These are phyloP conservation scores for Polytrichum commune DNA, from an alignment of 225 moss, liverwort and hornwort species.

Conservation along the genomic window DNA sequence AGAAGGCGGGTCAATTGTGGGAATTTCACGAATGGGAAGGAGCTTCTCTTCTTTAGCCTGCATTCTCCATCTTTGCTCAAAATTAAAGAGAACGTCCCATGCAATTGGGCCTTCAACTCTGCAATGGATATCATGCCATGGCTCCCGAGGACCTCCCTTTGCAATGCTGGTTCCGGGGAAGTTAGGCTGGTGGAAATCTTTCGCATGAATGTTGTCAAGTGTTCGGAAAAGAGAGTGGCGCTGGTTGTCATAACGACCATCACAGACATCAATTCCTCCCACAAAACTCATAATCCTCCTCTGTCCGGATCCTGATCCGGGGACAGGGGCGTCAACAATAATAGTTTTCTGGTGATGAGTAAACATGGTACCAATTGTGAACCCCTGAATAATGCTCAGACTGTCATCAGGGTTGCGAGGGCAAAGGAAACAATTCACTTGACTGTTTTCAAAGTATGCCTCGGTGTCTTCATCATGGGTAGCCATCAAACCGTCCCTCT, in stretches of 20 bases:
- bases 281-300: conserved; percentile 68
- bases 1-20: conserved; percentile 51
- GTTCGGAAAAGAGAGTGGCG: conserved; percentile 64
- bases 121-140: conserved; percentile 89
- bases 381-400: conserved; percentile 63
- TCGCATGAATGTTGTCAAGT: conserved; percentile 37
- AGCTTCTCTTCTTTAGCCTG: conserved; percentile 31
- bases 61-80: conserved; percentile 80
- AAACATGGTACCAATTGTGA: conserved; percentile 74
- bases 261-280: conserved; percentile 80
- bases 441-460: conserved; percentile 32
- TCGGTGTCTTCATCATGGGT: conserved; percentile 84
- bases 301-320: conserved; percentile 33
- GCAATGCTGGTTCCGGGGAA: conserved; percentile 28
- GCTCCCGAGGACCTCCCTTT: conserved; percentile 76
- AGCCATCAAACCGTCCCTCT: conserved; percentile 73
- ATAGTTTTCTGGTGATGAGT: conserved; percentile 85
- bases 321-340: conserved; percentile 70
- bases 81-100: conserved; percentile 86
- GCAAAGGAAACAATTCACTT: conserved; percentile 66
- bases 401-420: conserved; percentile 78
- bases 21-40: conserved; percentile 29
- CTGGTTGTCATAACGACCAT: conserved; percentile 83
- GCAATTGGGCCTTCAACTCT: conserved; percentile 64
- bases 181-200: conserved; percentile 84